Evolutionary conservation across 257 asterid species (phyloP), one percentile per base, ranked within the genome.

Genomic region (Nicotiana sylvestris): DNA sequence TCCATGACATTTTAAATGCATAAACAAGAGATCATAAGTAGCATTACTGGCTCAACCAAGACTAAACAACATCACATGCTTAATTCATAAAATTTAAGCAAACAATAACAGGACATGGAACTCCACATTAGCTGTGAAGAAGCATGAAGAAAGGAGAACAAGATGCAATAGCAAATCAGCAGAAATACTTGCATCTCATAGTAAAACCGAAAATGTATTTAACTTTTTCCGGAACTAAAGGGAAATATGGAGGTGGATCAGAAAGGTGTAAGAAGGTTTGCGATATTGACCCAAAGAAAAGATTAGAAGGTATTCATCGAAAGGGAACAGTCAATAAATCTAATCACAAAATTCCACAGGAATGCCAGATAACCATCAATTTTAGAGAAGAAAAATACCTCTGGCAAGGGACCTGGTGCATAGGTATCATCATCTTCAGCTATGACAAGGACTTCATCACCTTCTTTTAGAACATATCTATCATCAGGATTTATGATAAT

Each of bases 341-440:
- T 32, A 66, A 66, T 66, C 76, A 33, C 21, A 3, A 66, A 32
- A n/a, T 37, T 21, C 80, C 30, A 68, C 27, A 49, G 56, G 58
- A 68, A 35, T 78, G 57, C 49, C 9, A 18, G 29, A 49, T n/a
- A 58, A 60, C 33, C 69, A 78, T 78, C 21, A 56, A 78, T 4
- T 81, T 58, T 25, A 84, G 66, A 81, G 89, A 67, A 67, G 87
- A 82, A 83, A 81, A 53, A 82, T 78, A 95, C 98, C 98, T 94
- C 87, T n/a, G 97, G 94, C 78, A 92, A 76, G 87, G 98, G 91
- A 83, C 92, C 91, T 39, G 99, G 99, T 82, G 95, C 91, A 88
- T 95, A 95, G 64, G 99, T 95, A 91, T 95, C 99, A 87, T 95
- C 99, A 85, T 95, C 99, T 89, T 95, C 99, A 33, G 99, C 99